Evolutionary conservation across 768 basidiomycete genomes (phyloP).

Genomic region (Xanthoconium stramineum): DNA sequence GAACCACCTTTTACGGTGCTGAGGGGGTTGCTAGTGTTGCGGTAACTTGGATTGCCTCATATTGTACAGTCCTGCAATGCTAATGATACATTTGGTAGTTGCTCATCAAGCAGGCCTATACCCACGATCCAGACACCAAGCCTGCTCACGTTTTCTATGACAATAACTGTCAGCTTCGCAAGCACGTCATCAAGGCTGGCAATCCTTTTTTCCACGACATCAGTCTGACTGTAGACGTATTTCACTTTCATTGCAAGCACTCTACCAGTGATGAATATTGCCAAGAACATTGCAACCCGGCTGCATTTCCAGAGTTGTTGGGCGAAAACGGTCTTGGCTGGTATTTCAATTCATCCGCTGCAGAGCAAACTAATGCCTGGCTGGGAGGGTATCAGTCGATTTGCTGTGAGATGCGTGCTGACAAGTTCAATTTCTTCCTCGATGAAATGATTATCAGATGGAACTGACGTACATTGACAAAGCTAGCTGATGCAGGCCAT

Average conservation of each 20-base stretch:
- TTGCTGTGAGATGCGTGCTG: background rate
- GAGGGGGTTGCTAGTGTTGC: conserved; percentile 4
- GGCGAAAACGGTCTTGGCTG: background rate
- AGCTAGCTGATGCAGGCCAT: too few relatives aligned
- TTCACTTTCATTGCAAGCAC: background rate
- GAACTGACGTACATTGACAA: too few relatives aligned
- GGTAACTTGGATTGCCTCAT: background rate
- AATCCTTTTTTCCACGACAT: background rate
- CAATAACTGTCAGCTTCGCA: background rate
- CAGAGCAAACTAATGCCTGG: background rate
- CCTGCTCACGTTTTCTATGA: background rate
- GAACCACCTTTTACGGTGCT: background rate
- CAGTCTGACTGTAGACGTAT: background rate
- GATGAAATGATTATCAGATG: background rate
- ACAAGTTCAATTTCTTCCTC: background rate
- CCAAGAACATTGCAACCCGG: background rate
- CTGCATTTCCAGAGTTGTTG: background rate
- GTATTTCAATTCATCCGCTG: background rate
- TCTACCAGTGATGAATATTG: background rate
- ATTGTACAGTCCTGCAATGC: too few relatives aligned
- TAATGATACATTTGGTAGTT: too few relatives aligned
- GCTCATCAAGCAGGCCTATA: too few relatives aligned
- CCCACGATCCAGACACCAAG: background rate
- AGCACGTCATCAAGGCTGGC: background rate
- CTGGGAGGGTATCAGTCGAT: background rate